Evolutionary conservation across 192 early-diverging fungal genomes (phyloP).

Genomic region (Geosiphon pyriformis): DNA sequence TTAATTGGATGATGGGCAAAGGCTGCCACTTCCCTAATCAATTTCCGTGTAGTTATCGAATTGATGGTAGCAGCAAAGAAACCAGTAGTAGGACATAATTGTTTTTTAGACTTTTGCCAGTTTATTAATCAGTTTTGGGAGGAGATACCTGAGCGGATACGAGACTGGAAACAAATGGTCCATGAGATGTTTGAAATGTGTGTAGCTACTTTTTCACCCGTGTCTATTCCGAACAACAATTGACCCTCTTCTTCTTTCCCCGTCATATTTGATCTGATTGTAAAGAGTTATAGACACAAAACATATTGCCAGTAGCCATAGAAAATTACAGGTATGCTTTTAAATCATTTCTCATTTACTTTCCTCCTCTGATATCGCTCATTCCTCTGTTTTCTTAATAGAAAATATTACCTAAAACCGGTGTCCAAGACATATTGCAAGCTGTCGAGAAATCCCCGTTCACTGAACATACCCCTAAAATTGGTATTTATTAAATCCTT

Average conservation of each 20-base stretch:
- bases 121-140: conserved; percentile 69
- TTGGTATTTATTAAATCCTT: conserved; percentile 37
- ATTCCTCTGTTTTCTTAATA: no score
- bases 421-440: conserved; percentile 38
- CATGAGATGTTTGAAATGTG: conserved; percentile 57
- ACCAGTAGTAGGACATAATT: conserved; percentile 87
- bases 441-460: conserved; percentile 41
- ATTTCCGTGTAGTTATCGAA: conserved; percentile 80
- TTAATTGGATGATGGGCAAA: not conserved
- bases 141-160: conserved; percentile 58
- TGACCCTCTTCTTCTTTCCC: no score
- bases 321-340: conserved; percentile 35
- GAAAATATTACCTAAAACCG: conserved; percentile 31
- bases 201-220: conserved; percentile 21
- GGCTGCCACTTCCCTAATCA: conserved; percentile 21
- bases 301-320: conserved; percentile 51
- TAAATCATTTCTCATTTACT: not conserved
- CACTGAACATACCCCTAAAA: conserved; percentile 35
- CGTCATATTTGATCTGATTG: no score
- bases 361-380: conserved; percentile 21
- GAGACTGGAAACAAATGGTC: conserved; percentile 61
- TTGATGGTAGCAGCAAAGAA: conserved; percentile 59
- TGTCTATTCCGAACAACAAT: no score
- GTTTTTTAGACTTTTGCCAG: conserved; percentile 82
- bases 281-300: conserved; percentile 76